A percentile compares a stretch with the other conserved stretches of the same genome.
Evolutionary conservation across 2,329 filamentous ascomycete genomes (phyloP).

Genomic region (Alternaria brassicae): DNA sequence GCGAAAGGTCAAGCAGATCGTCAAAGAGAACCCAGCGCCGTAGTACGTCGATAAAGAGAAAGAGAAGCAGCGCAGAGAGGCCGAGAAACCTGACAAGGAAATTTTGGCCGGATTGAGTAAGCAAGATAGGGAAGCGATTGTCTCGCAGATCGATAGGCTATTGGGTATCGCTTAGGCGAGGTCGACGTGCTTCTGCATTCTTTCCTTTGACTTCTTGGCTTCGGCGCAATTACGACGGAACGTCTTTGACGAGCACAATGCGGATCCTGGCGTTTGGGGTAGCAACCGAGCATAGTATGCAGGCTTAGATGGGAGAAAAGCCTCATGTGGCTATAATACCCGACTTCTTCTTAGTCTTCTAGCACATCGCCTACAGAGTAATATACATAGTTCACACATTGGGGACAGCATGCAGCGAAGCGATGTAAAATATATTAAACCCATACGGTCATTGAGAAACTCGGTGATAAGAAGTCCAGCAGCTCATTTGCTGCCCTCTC

Average conservation of each 20-base stretch:
- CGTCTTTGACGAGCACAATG: not conserved
- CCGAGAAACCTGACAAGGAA: not conserved
- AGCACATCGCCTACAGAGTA: not conserved
- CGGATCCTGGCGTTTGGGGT: constrained; percentile 10
- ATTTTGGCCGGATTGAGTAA: not conserved
- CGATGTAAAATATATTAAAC: constrained; percentile 14
- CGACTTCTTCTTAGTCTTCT: not conserved
- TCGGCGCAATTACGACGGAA: not conserved
- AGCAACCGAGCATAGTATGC: not conserved
- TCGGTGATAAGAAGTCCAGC: not conserved
- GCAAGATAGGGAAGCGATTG: not conserved
- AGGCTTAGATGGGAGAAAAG: not conserved
- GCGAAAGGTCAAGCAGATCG: constrained; percentile 82
- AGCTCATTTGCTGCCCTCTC: not conserved
- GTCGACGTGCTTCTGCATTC: not conserved
- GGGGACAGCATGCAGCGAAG: not conserved
- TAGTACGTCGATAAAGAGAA: constrained; percentile 44
- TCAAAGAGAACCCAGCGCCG: constrained; percentile 85
- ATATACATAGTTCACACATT: not conserved
- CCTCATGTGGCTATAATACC: constrained; percentile 10
- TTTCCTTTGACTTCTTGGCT: not conserved
- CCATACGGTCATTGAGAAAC: constrained; percentile 1
- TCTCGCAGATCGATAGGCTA: not conserved
- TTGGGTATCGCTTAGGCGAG: not conserved
- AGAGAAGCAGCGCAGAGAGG: not conserved